Base-by-base conservation (phyloP, 1,284 basidiomycete genomes). In the Ustilago curta region DNA sequence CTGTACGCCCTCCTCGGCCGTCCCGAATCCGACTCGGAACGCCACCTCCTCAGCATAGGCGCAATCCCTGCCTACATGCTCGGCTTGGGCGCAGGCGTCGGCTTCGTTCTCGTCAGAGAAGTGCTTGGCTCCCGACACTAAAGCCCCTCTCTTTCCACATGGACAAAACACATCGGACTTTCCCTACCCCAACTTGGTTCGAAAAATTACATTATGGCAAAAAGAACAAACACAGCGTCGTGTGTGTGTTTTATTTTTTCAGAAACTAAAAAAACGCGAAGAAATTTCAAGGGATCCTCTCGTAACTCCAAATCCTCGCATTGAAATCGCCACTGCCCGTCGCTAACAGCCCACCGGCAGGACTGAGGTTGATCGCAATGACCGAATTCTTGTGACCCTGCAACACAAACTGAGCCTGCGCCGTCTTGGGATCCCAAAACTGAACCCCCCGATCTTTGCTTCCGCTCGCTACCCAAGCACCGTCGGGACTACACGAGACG, bases 351-450 rank as follows among this genome's bases (percentile, higher is more conserved):
- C 90, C 90, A 18, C 91, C 91, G 25, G 89, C 87, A 8, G 91
- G 90, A 73, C 91, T 91, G 47, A 94, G 86, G 80, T 93, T 91
- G 81, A 95, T 92, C 23, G 92, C 92, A 76, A 94, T 94, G 67
- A 95, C 93, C 88, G 91, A 91, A 84, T 95, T 95, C 86, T 93
- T 94, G 86, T 95, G 93, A 2, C 93, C 93, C 85, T 94, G 92
- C 8, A 96, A 86, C 87, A 93, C 91, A 76, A 93, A 90, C 82
- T 94, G 93, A 44, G 91, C 89, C 72, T 90, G 89, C 1, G 90
- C 92, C 7, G 88, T 90, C 66, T 88, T 87, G 18, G 91, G 89
- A 81, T 95, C 92, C 93, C 93, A 96, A 44, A 84, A 83, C 65
- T 84, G 84, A 39, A 96, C 92, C 1, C 91, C 91, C 23, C 93